Evolutionary conservation across 1,139 yeast genomes (phyloP).

Genomic region (Pichia sp.): DNA sequence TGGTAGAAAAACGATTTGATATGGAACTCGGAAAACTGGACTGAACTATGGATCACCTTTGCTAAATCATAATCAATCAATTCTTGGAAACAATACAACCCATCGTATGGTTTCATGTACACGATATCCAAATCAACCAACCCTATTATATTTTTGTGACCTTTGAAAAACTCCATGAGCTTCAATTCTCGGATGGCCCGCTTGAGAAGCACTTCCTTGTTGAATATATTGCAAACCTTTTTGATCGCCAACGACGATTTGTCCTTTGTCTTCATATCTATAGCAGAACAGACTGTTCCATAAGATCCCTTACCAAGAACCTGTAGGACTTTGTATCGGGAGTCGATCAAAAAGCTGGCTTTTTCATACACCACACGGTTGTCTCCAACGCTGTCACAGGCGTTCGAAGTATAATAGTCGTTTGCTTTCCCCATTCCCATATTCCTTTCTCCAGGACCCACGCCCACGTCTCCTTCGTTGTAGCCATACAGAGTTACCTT

Average conservation of each 20-base stretch:
- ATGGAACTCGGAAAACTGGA: constrained; percentile 79
- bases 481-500: background rate
- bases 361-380: constrained; percentile 12
- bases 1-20: constrained; percentile 74
- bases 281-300: constrained; percentile 82
- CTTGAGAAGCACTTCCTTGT: constrained; percentile 58
- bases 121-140: constrained; percentile 72
- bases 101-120: constrained; percentile 63
- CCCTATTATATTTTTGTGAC: constrained; percentile 74
- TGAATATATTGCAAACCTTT: constrained; percentile 65
- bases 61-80: constrained; percentile 77
- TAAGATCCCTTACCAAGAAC: constrained; percentile 85
- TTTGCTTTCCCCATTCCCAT: background rate
- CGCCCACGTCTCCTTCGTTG: background rate
- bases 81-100: constrained; percentile 81
- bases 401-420: background rate
- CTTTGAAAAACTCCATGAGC: constrained; percentile 72
- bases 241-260: constrained; percentile 60
- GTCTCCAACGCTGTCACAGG: constrained; percentile 6
- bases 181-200: constrained; percentile 77
- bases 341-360: constrained; percentile 48
- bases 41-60: constrained; percentile 68
- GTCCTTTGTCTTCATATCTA: constrained; percentile 44
- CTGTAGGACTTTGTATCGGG: constrained; percentile 57
- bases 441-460: background rate